Conservation (phyloP, 495 filamentous ascomycete species). For the Amniculicola lignicola region DNA sequence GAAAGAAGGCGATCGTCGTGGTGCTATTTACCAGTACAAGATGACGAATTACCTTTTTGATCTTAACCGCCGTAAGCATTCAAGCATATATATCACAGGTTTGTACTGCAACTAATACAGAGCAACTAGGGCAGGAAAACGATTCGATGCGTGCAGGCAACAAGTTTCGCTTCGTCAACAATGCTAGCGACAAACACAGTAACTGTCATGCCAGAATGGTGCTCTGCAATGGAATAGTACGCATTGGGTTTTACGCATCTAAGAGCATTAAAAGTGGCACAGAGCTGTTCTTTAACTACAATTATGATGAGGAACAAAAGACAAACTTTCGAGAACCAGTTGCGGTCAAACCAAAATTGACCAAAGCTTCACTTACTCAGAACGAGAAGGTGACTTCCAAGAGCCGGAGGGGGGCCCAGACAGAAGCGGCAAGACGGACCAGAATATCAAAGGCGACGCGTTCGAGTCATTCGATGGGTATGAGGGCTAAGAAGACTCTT, state of each 20-base stretch:
- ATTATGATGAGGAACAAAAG: conserved; percentile 33
- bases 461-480: too few relatives aligned
- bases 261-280: conserved; percentile 59
- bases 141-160: conserved; percentile 50
- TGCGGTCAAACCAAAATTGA: too few relatives aligned
- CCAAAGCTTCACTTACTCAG: too few relatives aligned
- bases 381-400: too few relatives aligned
- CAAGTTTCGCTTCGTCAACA: conserved; percentile 67
- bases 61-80: conserved; percentile 50
- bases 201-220: conserved; percentile 59
- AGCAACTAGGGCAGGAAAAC: conserved; percentile 41
- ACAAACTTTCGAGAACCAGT: too few relatives aligned
- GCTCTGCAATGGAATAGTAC: conserved; percentile 61
- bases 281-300: conserved; percentile 71
- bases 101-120: neutral
- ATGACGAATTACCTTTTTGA: conserved; percentile 65
- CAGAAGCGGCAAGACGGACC: too few relatives aligned
- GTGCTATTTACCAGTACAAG: conserved; percentile 59
- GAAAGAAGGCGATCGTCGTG: conserved; percentile 62
- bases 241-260: conserved; percentile 64
- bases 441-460: too few relatives aligned
- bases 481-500: too few relatives aligned
- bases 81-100: conserved; percentile 27
- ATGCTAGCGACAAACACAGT: conserved; percentile 48
- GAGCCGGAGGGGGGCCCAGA: too few relatives aligned